Evolutionary conservation across 2,329 filamentous ascomycete species (phyloP), one percentile per base, ranked within the genome.

Genomic region (Curvularia verruculosa): DNA sequence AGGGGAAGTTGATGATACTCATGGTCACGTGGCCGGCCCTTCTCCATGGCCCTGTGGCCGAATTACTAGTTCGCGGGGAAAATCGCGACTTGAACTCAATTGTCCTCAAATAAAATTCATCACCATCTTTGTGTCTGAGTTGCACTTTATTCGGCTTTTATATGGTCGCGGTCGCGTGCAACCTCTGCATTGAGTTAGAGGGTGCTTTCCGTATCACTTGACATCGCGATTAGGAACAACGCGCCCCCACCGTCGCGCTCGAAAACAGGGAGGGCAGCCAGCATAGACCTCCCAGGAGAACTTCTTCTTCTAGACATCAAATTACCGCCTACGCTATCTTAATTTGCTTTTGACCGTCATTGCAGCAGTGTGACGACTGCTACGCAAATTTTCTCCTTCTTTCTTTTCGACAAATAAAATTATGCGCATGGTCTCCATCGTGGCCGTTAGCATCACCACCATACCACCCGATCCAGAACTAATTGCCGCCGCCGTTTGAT

Each of bases 91-190:
- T 23, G 5, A 28, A 9, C 19, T 15, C 29, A 36, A 47, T 13
- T 52, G 44, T 59, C 56, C 56, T 55, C 44, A 54, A 55, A 4
- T 12, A 36, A n/a, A 19, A 49, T 52, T 31, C 43, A 26, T 44
- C 34, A 37, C 49, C 48, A 28, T 63, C 39, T 58, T 62, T 36
- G 19, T 52, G 49, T 51, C 49, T 36, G 39, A 55, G 54, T 49
- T 45, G 48, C 53, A 49, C 45, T 44, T 56, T 45, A 45, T 56
- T 55, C 50, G n/a, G 28, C 43, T 52, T 46, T 47, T 52, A 37
- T 61, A 61, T 56, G 41, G 37, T 45, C 47, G 52, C 46, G 56
- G 63, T 61, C 61, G 45, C 58, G 59, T 51, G 54, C 13, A 53
- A 26, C 47, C 40, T 37, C 60, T 58, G 55, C 43, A 60, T 61